phyloP scores from a whole-genome alignment of 306 rosid species.

The Purshia tridentata region DNA sequence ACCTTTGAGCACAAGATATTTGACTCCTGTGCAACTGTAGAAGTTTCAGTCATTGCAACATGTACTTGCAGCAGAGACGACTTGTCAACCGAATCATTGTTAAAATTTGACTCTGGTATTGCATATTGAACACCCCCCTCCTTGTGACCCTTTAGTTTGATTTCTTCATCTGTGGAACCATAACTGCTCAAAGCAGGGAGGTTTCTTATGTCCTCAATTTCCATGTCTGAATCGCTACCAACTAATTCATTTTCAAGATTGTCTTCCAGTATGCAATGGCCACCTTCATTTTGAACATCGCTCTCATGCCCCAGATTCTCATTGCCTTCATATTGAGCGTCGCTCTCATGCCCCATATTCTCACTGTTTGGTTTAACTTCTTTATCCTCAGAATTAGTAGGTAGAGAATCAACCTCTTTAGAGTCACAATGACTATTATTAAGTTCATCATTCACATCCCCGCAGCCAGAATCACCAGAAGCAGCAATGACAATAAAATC shows the following conservation, averaged over 20 bases:
- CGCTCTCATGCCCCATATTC: slow-evolving; percentile 14
- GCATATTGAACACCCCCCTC: slow-evolving; percentile 6
- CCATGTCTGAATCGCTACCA: slow-evolving; percentile 27
- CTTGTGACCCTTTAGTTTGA: slow-evolving; percentile 18
- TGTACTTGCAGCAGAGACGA: slow-evolving; percentile 35
- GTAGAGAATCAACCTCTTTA: slow-evolving; percentile 30
- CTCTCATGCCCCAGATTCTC: background rate
- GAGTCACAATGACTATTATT: slow-evolving; percentile 9
- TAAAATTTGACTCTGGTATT: background rate
- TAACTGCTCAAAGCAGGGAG: slow-evolving; percentile 19
- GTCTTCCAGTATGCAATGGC: slow-evolving; percentile 17
- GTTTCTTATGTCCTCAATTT: slow-evolving; percentile 29
- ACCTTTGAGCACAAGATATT: slow-evolving; percentile 21
- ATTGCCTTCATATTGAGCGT: slow-evolving; percentile 15
- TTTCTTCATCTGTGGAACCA: slow-evolving; percentile 25
- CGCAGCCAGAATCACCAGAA: slow-evolving; percentile 31
- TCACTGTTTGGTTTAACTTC: slow-evolving; percentile 23
- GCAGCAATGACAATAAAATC: slow-evolving; percentile 34
- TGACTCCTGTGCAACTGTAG: slow-evolving; percentile 34
- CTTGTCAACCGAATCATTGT: slow-evolving; percentile 22
- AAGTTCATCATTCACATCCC: slow-evolving; percentile 28
- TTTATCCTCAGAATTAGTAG: slow-evolving; percentile 22
- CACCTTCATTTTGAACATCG: slow-evolving; percentile 15
- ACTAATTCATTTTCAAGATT: slow-evolving; percentile 14
- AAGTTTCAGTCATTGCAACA: slow-evolving; percentile 35